These are phyloP conservation scores for Marasmius tenuissimus DNA, from an alignment of 1,284 basidiomycete species.

Conservation along the genomic window DNA sequence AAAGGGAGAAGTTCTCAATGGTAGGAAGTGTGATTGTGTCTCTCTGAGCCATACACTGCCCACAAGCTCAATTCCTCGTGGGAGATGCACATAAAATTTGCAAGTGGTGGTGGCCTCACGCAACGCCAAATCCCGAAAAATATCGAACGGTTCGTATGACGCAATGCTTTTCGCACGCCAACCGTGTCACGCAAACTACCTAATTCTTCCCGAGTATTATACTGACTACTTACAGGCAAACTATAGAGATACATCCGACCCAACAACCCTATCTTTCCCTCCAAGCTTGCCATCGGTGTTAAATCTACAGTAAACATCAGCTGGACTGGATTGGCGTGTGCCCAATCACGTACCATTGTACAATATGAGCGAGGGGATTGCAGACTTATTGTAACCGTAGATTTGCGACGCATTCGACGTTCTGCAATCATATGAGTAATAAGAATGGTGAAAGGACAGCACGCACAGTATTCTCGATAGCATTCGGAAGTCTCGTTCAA, in stretches of 20 bases:
- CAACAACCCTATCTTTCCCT: neutral
- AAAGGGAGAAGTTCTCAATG: too few relatives aligned
- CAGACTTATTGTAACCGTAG: neutral
- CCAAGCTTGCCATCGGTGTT: neutral
- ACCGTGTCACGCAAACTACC: too few relatives aligned
- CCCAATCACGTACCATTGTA: neutral
- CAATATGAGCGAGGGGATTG: neutral
- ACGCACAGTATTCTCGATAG: too few relatives aligned
- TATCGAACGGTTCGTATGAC: too few relatives aligned
- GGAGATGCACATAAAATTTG: too few relatives aligned
- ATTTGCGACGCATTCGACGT: neutral
- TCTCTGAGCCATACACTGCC: too few relatives aligned
- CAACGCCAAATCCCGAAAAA: too few relatives aligned
- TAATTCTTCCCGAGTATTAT: neutral
- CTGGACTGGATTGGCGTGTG: neutral
- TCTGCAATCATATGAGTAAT: neutral
- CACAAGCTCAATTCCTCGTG: too few relatives aligned
- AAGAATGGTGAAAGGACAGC: neutral
- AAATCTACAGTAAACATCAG: neutral
- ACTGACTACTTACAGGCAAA: neutral
- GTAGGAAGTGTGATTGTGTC: too few relatives aligned
- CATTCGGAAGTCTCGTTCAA: too few relatives aligned
- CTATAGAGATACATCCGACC: neutral
- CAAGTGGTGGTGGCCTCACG: too few relatives aligned
- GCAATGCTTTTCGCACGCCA: too few relatives aligned